These are phyloP conservation scores for Starmerella bombicola DNA, from an alignment of 805 yeast species.

Conservation along the genomic window DNA sequence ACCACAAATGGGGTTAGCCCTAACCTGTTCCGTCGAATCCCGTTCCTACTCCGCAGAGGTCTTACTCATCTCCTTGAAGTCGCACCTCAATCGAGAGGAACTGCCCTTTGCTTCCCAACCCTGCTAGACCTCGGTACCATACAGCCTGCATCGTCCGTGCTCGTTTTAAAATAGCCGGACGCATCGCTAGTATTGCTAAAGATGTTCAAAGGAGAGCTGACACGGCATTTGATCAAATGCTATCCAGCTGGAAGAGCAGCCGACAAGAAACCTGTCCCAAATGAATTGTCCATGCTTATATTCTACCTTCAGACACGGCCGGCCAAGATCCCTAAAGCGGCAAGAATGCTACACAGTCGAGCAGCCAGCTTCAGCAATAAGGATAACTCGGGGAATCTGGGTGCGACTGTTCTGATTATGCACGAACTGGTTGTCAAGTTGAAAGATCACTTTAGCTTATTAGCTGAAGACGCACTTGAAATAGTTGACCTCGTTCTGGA, in stretches of 20 bases:
- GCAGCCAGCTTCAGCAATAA: slow-evolving; percentile 49
- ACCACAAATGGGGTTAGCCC: too few species aligned
- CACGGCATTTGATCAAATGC: slow-evolving; percentile 77
- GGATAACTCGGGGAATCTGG: slow-evolving; percentile 62
- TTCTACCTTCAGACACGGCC: slow-evolving; percentile 86
- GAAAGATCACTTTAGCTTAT: slow-evolving; percentile 69
- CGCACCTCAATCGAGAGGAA: too few species aligned
- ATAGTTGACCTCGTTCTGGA: slow-evolving; percentile 53
- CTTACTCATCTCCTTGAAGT: too few species aligned
- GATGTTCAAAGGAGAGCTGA: slow-evolving; percentile 13
- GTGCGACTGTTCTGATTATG: slow-evolving; percentile 65
- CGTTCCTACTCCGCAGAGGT: too few species aligned
- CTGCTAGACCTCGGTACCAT: too few species aligned
- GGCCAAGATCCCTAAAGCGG: slow-evolving; percentile 78
- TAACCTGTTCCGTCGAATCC: too few species aligned
- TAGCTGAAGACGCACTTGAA: slow-evolving; percentile 55
- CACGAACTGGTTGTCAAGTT: slow-evolving; percentile 61
- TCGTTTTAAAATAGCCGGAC: too few species aligned
- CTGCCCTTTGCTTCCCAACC: too few species aligned
- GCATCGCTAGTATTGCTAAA: too few species aligned
- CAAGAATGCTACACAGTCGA: slow-evolving; percentile 50
- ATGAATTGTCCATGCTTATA: slow-evolving; percentile 75
- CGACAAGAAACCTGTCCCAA: slow-evolving; percentile 85
- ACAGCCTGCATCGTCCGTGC: too few species aligned
- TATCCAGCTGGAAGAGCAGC: slow-evolving; percentile 79